A percentile compares a stretch with the other conserved stretches of the same genome.
Evolutionary conservation across 208 protist genomes (phyloP).

Genomic region (Leishmania turanica): DNA sequence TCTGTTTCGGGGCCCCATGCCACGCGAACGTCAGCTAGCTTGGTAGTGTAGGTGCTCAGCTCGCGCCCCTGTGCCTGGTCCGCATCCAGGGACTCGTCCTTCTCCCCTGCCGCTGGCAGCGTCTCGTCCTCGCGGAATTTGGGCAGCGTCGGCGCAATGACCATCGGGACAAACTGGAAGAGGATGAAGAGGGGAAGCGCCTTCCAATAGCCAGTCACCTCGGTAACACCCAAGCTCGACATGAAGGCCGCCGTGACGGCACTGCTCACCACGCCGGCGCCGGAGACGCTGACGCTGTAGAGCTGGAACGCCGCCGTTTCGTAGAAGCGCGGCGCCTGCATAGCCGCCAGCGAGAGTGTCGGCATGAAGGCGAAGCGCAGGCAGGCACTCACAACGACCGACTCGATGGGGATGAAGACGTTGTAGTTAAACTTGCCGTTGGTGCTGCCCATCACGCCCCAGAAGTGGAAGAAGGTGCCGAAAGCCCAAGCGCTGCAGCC

Average conservation of each 20-base stretch:
- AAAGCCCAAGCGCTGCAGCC: slow-evolving; percentile 34
- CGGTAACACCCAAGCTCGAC: slow-evolving; percentile 17
- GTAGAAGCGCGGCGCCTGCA: slow-evolving; percentile 36
- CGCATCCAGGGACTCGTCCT: slow-evolving; percentile 7
- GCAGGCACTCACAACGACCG: slow-evolving; percentile 20
- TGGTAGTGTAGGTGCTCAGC: neutral
- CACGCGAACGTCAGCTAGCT: neutral
- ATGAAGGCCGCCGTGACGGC: slow-evolving; percentile 18
- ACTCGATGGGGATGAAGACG: slow-evolving; percentile 41
- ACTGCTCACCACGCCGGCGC: slow-evolving; percentile 22
- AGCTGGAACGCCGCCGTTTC: slow-evolving; percentile 39
- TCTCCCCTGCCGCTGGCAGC: slow-evolving; percentile 2
- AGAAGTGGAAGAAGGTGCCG: slow-evolving; percentile 33
- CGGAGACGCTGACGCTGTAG: slow-evolving; percentile 29
- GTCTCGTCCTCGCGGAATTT: slow-evolving; percentile 32
- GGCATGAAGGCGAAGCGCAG: slow-evolving; percentile 52
- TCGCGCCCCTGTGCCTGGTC: neutral
- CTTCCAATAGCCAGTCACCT: slow-evolving; percentile 32
- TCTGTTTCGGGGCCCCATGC: too few species aligned
- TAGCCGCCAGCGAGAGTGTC: slow-evolving; percentile 34
- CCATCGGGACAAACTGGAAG: slow-evolving; percentile 31
- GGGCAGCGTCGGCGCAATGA: slow-evolving; percentile 22
- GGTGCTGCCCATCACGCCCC: slow-evolving; percentile 27
- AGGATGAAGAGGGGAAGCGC: slow-evolving; percentile 26
- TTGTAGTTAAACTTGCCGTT: slow-evolving; percentile 29